phyloP scores from a whole-genome alignment of 202 grass and related monocot genomes.

The Brachypodium distachyon region DNA sequence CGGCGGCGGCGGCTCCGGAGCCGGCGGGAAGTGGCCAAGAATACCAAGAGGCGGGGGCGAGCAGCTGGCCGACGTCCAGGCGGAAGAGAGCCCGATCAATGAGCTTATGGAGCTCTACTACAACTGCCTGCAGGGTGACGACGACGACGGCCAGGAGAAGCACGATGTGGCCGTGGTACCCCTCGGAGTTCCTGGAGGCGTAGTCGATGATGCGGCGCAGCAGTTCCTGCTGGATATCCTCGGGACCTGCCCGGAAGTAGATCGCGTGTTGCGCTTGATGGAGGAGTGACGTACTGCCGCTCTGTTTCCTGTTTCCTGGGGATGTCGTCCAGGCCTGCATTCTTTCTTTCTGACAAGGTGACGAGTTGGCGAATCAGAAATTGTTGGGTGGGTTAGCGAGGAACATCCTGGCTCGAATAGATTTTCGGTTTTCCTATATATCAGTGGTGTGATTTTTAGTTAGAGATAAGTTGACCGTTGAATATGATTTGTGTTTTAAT shows the following conservation, averaged over 20 bases:
- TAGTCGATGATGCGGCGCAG: background rate
- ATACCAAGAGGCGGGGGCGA: background rate
- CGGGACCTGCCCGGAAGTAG: slow-evolving; percentile 10
- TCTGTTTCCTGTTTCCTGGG: background rate
- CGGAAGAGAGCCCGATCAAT: slow-evolving; percentile 5
- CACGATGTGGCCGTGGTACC: background rate
- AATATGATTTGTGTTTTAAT: too few species aligned
- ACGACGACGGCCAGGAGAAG: background rate
- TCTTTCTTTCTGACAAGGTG: too few species aligned
- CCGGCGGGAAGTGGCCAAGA: background rate
- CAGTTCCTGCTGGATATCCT: slow-evolving; percentile 28
- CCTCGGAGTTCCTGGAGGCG: background rate
- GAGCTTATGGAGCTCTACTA: slow-evolving; percentile 44
- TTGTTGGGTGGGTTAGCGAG: too few species aligned
- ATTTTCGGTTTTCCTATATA: too few species aligned
- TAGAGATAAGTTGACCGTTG: too few species aligned
- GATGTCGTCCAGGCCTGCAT: too few species aligned
- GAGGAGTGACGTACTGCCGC: slow-evolving; percentile 15
- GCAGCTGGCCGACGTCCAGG: background rate
- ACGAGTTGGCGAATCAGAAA: too few species aligned
- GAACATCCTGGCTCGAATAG: too few species aligned
- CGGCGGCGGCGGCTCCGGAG: too few species aligned
- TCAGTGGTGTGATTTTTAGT: too few species aligned
- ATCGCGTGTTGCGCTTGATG: slow-evolving; percentile 7
- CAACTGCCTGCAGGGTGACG: background rate